Base-by-base conservation (phyloP, 2,329 filamentous ascomycete species). In the Nakataea oryzae region DNA sequence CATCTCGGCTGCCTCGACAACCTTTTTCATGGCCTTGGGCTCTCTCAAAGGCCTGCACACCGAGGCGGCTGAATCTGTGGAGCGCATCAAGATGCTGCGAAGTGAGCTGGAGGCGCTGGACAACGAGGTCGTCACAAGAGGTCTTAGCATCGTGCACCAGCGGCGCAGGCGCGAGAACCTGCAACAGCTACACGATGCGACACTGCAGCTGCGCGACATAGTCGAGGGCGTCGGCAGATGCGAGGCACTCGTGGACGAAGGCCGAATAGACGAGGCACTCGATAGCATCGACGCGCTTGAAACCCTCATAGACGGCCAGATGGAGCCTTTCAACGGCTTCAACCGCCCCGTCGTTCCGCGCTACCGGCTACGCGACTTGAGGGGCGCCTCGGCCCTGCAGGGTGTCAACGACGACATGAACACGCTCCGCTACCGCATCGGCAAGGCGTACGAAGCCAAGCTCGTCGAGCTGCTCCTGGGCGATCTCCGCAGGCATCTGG, bases 11-110 rank as follows among this genome's bases (percentile, higher is more conserved):
- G 95, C 95, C 1, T 97, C 95, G 0, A 92, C 91, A 0, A 96
- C 93, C 0, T 99, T 99, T 74, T 99, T 99, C 70, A 93, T 92
- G 0, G 95, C 95, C 0, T 79, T 99, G 0, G 93, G 95, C 0
- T 96, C 93, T 0, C 78, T 99, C 41, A 89, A 91, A 66, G 91
- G 97, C 71, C 79, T 99, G 13, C 93, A 99, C 72, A 88, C 88
- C 0, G 95, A 99, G 74, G 93, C 95, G 8, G 89, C 92, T 13
- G 90, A 96, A 63, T 97, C 93, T 2, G 93, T 99, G 2, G 81
- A 88, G 11, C 86, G 90, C 64, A 99, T 99, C 63, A 91, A 92
- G 70, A 81, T 83, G 0, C 73, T 99, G 54, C 83, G 95, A 63
- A 84, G 86, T 68, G 93, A 97, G 70, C 78, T 99, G 0, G 81